Evolutionary conservation across 441 rosid species (phyloP).

Genomic region (Theobroma grandiflorum): DNA sequence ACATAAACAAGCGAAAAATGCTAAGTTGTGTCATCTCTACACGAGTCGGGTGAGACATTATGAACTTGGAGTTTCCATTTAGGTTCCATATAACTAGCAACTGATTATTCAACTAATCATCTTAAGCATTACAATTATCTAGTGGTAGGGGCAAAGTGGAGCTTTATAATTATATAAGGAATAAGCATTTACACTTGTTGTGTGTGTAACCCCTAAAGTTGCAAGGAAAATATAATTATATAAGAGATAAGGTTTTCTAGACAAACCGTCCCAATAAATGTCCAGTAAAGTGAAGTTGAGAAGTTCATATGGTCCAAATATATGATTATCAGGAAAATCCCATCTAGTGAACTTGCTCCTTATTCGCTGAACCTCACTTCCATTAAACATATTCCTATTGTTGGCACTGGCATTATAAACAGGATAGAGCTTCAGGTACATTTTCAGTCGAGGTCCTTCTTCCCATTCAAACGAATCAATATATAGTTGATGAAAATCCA

Average conservation of each 20-base stretch:
- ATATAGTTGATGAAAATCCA: slow-evolving; percentile 65
- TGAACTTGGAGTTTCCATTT: background rate
- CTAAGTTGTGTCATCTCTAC: slow-evolving; percentile 2
- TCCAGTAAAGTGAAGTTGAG: slow-evolving; percentile 66
- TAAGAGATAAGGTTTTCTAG: slow-evolving; percentile 33
- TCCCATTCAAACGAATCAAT: slow-evolving; percentile 60
- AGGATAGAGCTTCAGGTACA: slow-evolving; percentile 81
- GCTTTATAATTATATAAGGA: background rate
- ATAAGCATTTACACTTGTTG: background rate
- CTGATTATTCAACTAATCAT: background rate
- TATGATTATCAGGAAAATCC: slow-evolving; percentile 64
- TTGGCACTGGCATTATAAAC: slow-evolving; percentile 42
- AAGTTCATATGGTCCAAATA: slow-evolving; percentile 97
- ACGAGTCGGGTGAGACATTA: background rate
- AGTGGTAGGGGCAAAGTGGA: background rate
- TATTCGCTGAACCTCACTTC: slow-evolving; percentile 70
- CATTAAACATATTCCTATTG: slow-evolving; percentile 55
- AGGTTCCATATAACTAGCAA: background rate
- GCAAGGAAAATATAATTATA: slow-evolving; percentile 22
- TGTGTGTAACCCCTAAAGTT: background rate
- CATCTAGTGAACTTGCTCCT: slow-evolving; percentile 74
- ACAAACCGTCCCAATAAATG: slow-evolving; percentile 74
- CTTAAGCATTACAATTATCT: background rate
- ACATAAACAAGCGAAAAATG: background rate
- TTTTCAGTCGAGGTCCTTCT: slow-evolving; percentile 79